These are phyloP conservation scores for Sporothrix humicola DNA, from an alignment of 2,329 filamentous ascomycete genomes.

Conservation along the genomic window DNA sequence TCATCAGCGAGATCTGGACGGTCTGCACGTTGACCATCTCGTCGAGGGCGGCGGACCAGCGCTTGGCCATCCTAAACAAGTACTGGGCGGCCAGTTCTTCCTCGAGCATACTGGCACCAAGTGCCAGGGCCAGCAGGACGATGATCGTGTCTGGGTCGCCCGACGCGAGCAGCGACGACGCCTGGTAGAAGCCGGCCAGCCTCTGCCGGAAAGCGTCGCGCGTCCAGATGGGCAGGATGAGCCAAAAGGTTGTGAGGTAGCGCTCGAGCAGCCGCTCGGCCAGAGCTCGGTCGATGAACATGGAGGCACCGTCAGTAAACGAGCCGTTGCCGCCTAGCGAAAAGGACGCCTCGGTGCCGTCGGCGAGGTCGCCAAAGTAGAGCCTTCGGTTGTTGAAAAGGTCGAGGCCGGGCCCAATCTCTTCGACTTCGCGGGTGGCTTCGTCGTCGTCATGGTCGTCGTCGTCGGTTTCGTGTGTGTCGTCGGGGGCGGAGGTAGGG, in stretches of 20 bases:
- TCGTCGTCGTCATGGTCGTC: background rate
- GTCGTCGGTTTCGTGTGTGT: background rate
- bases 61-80: constrained; percentile 35
- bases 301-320: constrained; percentile 27
- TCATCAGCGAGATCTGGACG: constrained; percentile 37
- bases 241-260: constrained; percentile 36
- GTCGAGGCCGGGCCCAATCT: constrained; percentile 38
- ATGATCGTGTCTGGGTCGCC: constrained; percentile 35
- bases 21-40: constrained; percentile 38
- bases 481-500: constrained; percentile 1
- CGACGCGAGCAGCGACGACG: background rate
- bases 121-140: constrained; percentile 33
- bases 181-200: constrained; percentile 32
- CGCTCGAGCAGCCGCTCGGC: constrained; percentile 34
- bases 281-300: constrained; percentile 35
- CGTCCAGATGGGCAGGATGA: constrained; percentile 37
- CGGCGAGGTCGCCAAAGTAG: constrained; percentile 38
- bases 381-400: constrained; percentile 37
- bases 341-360: constrained; percentile 21
- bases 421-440: constrained; percentile 33
- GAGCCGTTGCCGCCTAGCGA: constrained; percentile 21
- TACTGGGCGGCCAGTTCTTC: constrained; percentile 35
- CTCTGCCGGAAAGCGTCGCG: constrained; percentile 33
- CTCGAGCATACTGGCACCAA: constrained; percentile 35
- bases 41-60: constrained; percentile 34